These are phyloP conservation scores for Fusarium longipes DNA, from an alignment of 2,329 filamentous ascomycete species.

Conservation along the genomic window DNA sequence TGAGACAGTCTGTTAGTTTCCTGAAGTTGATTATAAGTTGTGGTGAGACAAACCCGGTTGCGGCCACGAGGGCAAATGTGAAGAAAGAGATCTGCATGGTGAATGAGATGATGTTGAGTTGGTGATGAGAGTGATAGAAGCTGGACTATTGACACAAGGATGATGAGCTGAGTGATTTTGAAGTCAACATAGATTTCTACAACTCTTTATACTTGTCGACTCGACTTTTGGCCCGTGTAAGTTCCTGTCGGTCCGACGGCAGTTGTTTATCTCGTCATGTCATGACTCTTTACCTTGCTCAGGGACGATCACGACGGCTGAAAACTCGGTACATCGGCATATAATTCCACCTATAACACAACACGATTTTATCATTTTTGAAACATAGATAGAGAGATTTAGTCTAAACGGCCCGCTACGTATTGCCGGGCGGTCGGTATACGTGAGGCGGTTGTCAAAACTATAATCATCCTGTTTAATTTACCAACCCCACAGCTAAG, in stretches of 20 bases:
- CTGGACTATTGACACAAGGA: neutral
- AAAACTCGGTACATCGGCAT: neutral
- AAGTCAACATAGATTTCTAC: neutral
- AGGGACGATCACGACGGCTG: neutral
- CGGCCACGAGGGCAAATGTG: neutral
- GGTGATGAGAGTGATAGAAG: no score
- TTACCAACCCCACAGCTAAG: neutral
- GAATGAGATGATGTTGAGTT: no score
- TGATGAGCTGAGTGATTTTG: no score
- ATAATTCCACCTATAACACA: neutral
- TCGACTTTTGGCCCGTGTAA: neutral
- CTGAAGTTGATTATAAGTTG: rapidly evolving
- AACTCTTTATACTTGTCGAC: neutral
- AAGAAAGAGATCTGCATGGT: neutral
- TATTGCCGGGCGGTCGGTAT: no score
- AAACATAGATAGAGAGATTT: neutral
- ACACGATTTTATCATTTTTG: neutral
- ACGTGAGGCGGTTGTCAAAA: neutral
- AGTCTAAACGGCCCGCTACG: no score
- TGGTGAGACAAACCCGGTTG: neutral
- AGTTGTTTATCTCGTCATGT: neutral
- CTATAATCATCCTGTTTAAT: neutral
- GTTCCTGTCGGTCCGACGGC: neutral
- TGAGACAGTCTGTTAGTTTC: neutral
- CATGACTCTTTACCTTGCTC: neutral